A percentile compares a stretch with the other conserved stretches of the same genome.
These are phyloP conservation scores for Populus tremula DNA, from an alignment of 345 rosid species.

Conservation along the genomic window DNA sequence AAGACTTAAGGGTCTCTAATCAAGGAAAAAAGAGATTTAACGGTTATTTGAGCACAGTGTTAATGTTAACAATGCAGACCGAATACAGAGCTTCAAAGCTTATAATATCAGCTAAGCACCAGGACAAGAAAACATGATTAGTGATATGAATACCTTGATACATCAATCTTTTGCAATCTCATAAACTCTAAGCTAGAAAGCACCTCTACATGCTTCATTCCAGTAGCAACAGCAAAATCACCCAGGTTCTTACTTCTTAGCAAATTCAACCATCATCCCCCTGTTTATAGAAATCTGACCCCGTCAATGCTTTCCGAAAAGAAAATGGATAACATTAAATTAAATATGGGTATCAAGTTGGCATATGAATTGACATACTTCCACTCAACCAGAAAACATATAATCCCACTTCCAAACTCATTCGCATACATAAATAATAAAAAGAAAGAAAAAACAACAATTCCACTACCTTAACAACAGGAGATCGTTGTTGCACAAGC, in stretches of 20 bases:
- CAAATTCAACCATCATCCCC: slow-evolving; percentile 85
- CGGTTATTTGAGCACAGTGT: background rate
- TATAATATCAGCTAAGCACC: background rate
- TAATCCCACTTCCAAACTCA: background rate
- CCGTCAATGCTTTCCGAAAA: slow-evolving; percentile 9
- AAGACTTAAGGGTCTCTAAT: background rate
- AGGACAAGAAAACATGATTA: background rate
- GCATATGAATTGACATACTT: background rate
- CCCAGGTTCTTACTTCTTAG: slow-evolving; percentile 62
- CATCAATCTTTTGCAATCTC: slow-evolving; percentile 73
- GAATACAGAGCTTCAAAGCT: background rate
- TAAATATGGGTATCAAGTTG: background rate
- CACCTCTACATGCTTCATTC: slow-evolving; percentile 66
- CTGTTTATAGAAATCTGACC: slow-evolving; percentile 27
- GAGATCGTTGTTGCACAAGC: slow-evolving; percentile 79
- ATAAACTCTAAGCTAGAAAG: slow-evolving; percentile 90
- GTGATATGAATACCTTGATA: slow-evolving; percentile 55
- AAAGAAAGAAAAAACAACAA: background rate
- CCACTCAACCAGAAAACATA: background rate
- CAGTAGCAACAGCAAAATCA: slow-evolving; percentile 67
- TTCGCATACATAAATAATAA: background rate
- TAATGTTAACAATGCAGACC: background rate
- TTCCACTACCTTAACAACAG: slow-evolving; percentile 59
- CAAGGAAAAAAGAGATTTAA: background rate
- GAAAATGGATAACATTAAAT: background rate